Base-by-base conservation (phyloP, 345 rosid species). In the Hypericum perforatum region DNA sequence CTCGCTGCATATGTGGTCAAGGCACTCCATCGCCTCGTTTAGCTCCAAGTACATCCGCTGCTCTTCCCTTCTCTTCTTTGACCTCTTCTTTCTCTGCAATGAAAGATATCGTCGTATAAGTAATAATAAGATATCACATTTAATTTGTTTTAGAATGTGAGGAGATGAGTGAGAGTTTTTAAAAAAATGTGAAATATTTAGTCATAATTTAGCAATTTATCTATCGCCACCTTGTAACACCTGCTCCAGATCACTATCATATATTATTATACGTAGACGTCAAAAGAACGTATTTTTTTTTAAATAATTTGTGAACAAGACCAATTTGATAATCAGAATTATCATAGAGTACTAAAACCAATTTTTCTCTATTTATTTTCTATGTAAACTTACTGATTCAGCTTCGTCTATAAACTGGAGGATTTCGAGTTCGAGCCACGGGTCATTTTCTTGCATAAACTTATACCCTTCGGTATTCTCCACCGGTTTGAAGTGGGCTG, bases 1-100 rank as follows among this genome's bases (percentile, higher is more conserved):
- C 53, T 86, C 80, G 0, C 82, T 81, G 76, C 81, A 91, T 50
- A 91, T 91, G 71, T 91, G 98, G 58, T 84, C 89, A 57, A 91
- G 46, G 63, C 96, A 82, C 10, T 78, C 87, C 96, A 91, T 81
- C 16, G 87, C 98, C 58, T 82, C 98, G 54, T 76, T 69, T 38
- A 91, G 72, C 63, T 87, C 79, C 67, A 75, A 36, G 53, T 81
- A 91, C 49, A 87, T 36, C 49, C 66, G 45, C 69, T 78, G 89
- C 37, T 82, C 95, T 16, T 63, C 60, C 45, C 57, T 66, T 0
- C 58, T 78, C 73, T 85, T 60, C 58, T 70, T 78, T 39, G 65
- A 65, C 51, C 79, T 85, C 82, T 76, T 84, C 58, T 67, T 87
- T 57, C 96, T 81, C 98, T 90, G 79, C 41, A 1, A 22, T 22